These are phyloP conservation scores for Pueraria montana DNA, from an alignment of 306 rosid genomes.

Conservation along the genomic window DNA sequence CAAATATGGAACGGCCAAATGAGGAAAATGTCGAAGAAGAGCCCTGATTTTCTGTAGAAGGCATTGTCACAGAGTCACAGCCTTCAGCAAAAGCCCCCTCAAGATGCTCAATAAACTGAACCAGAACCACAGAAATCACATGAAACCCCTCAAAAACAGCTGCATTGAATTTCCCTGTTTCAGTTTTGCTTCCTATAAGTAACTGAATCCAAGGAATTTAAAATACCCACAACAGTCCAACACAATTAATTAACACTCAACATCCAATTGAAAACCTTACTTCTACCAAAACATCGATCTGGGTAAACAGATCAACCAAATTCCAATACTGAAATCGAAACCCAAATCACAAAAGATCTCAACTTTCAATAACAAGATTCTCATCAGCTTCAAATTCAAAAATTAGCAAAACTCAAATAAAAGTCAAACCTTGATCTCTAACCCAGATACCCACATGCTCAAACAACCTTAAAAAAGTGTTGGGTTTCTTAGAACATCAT, in stretches of 20 bases:
- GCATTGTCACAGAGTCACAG: slow-evolving; percentile 58
- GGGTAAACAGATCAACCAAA: slow-evolving; percentile 48
- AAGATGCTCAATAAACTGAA: slow-evolving; percentile 34
- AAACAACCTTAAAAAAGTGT: slow-evolving; percentile 31
- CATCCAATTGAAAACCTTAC: slow-evolving; percentile 27
- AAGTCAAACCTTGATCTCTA: slow-evolving; percentile 32
- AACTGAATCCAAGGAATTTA: slow-evolving; percentile 42
- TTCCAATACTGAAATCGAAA: slow-evolving; percentile 36
- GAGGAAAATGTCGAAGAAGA: slow-evolving; percentile 69
- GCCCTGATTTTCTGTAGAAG: slow-evolving; percentile 63
- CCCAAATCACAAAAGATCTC: slow-evolving; percentile 49
- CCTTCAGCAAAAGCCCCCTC: slow-evolving; percentile 40
- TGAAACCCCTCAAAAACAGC: slow-evolving; percentile 54
- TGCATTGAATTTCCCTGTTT: slow-evolving; percentile 45
- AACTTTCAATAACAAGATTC: slow-evolving; percentile 39
- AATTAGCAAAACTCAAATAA: slow-evolving; percentile 38
- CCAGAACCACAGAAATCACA: slow-evolving; percentile 51
- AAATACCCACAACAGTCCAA: slow-evolving; percentile 23
- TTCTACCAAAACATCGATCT: slow-evolving; percentile 38
- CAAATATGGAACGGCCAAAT: slow-evolving; percentile 71
- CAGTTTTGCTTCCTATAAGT: slow-evolving; percentile 35
- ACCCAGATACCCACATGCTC: slow-evolving; percentile 51
- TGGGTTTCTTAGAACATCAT: not conserved
- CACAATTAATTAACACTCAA: slow-evolving; percentile 11
- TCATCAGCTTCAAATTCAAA: slow-evolving; percentile 28